These are phyloP conservation scores for Theileria sp. DNA, from an alignment of 169 alveolate species.

Conservation along the genomic window DNA sequence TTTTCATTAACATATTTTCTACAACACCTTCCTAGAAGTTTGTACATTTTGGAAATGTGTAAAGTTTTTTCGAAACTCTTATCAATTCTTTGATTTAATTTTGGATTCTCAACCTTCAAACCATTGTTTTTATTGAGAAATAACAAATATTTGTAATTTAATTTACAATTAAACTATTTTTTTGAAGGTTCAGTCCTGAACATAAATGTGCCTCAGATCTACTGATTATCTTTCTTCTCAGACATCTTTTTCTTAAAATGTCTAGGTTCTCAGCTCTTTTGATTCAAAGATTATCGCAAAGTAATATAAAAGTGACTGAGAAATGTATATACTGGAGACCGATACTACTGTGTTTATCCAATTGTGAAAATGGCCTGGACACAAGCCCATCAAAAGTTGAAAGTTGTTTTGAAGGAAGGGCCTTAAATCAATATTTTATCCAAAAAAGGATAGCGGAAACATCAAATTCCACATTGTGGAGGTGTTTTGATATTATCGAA, in stretches of 20 bases:
- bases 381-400: background rate
- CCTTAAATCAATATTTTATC: constrained; percentile 59
- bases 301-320: constrained; percentile 32
- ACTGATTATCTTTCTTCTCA: background rate
- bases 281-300: constrained; percentile 15
- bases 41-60: background rate
- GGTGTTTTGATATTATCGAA: constrained; percentile 32
- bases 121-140: background rate
- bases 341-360: background rate
- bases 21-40: background rate
- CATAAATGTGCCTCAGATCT: background rate
- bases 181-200: no score
- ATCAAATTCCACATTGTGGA: constrained; percentile 33
- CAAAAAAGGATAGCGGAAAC: constrained; percentile 39
- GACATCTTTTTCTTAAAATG: constrained; percentile 8
- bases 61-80: background rate
- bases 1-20: background rate
- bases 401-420: constrained; percentile 34
- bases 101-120: background rate
- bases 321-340: constrained; percentile 53
- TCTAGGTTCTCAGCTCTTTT: background rate
- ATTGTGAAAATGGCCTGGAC: background rate
- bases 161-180: background rate
- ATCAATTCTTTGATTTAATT: background rate
- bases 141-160: background rate